These are phyloP conservation scores for Metschnikowia sp. DNA, from an alignment of 805 yeast species.

Conservation along the genomic window DNA sequence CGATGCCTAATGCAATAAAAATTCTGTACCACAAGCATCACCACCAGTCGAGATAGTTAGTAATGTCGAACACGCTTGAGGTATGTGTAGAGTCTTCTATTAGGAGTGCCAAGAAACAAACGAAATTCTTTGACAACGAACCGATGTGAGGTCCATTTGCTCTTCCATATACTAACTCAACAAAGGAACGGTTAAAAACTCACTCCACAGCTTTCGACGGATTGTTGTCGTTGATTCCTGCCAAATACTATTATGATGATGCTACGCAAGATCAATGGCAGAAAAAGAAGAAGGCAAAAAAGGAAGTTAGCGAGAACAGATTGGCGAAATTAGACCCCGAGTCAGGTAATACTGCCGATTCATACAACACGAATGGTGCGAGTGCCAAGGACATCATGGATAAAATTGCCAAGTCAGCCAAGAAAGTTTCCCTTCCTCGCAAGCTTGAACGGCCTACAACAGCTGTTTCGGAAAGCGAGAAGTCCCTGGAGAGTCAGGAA, in stretches of 20 bases:
- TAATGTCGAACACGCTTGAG: constrained; percentile 60
- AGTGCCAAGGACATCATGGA: constrained; percentile 61
- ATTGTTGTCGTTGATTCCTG: constrained; percentile 84
- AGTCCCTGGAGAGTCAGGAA: too few species aligned
- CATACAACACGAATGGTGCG: constrained; percentile 38
- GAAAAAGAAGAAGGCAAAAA: constrained; percentile 70
- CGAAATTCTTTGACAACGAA: too few species aligned
- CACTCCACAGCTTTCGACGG: constrained; percentile 87
- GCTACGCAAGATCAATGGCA: constrained; percentile 90
- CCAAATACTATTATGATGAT: constrained; percentile 89
- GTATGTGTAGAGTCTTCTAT: constrained; percentile 33
- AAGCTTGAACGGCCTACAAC: constrained; percentile 2
- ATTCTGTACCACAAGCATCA: constrained; percentile 3
- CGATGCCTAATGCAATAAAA: constrained; percentile 18
- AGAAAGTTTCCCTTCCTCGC: constrained; percentile 42
- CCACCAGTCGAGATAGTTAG: constrained; percentile 9
- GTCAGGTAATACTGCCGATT: constrained; percentile 40
- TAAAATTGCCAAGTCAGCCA: constrained; percentile 52
- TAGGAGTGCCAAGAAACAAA: too few species aligned
- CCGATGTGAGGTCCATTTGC: too few species aligned
- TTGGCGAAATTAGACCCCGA: constrained; percentile 75
- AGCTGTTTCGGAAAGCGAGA: too few species aligned
- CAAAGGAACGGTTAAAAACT: constrained; percentile 68
- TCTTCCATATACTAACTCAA: constrained; percentile 20
- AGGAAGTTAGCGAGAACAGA: constrained; percentile 58